These are phyloP conservation scores for Pulveroboletus sp. DNA, from an alignment of 1,284 basidiomycete species.

Conservation along the genomic window DNA sequence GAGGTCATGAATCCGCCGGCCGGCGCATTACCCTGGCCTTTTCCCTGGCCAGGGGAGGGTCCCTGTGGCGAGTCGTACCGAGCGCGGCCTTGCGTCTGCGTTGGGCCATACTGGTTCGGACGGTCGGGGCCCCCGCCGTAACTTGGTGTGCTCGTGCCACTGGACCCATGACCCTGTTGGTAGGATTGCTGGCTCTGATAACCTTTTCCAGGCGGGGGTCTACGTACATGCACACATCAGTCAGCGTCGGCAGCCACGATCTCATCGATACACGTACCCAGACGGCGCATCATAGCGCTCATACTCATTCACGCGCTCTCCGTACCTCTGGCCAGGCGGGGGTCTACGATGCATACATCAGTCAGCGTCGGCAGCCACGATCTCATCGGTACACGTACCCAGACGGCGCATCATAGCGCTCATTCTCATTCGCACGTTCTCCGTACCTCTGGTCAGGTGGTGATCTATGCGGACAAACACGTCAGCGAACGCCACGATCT, in stretches of 20 bases:
- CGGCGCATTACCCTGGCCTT: constrained; percentile 19
- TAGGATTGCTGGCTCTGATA: constrained; percentile 12
- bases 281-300: constrained; percentile 23
- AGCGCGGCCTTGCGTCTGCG: constrained; percentile 12
- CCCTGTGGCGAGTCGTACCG: constrained; percentile 12
- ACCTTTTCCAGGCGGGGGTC: constrained; percentile 19
- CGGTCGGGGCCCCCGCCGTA: constrained; percentile 15
- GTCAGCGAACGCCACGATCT: background rate
- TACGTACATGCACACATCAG: constrained; percentile 1
- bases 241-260: background rate
- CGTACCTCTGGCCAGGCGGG: constrained; percentile 15
- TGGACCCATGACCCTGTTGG: constrained; percentile 8
- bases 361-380: background rate
- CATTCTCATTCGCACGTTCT: constrained; percentile 13
- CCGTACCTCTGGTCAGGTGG: constrained; percentile 14
- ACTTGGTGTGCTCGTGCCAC: background rate
- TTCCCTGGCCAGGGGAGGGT: background rate
- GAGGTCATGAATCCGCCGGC: constrained; percentile 25
- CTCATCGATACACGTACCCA: constrained; percentile 13
- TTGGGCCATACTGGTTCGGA: constrained; percentile 12
- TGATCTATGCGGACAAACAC: constrained; percentile 12
- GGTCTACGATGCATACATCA: constrained; percentile 13
- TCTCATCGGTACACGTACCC: constrained; percentile 11
- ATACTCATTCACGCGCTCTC: constrained; percentile 12
- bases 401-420: constrained; percentile 22